phyloP scores from a whole-genome alignment of 1,284 basidiomycete species.

The Abortiporus biennis region DNA sequence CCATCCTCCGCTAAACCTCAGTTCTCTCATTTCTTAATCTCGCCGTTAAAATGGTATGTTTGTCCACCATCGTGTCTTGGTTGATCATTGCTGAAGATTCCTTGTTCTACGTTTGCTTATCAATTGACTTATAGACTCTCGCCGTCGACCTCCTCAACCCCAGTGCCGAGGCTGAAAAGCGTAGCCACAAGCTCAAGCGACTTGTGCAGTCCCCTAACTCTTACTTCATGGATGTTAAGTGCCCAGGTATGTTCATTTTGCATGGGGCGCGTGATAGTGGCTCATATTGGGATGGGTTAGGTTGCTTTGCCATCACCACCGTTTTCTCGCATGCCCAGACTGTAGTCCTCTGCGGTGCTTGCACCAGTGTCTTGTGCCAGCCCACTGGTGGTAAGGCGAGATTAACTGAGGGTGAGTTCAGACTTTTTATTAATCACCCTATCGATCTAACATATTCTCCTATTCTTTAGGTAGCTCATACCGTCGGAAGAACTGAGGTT shows the following conservation, averaged over 20 bases:
- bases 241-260: conserved; percentile 69
- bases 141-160: conserved; percentile 98
- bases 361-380: conserved; percentile 95
- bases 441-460: conserved; percentile 7
- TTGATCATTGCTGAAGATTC: background rate
- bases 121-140: conserved; percentile 69
- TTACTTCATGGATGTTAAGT: conserved; percentile 99
- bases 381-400: conserved; percentile 99
- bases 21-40: conserved; percentile 12
- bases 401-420: conserved; percentile 90
- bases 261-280: background rate
- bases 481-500: conserved; percentile 73
- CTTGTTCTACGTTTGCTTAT: background rate
- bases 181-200: conserved; percentile 98
- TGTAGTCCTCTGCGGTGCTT: conserved; percentile 89
- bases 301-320: conserved; percentile 92
- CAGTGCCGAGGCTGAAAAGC: conserved; percentile 80
- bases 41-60: conserved; percentile 24
- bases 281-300: conserved; percentile 29
- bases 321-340: conserved; percentile 96
- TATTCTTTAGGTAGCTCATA: conserved; percentile 67
- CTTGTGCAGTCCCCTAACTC: conserved; percentile 97
- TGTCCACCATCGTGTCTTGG: background rate
- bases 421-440: background rate
- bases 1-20: conserved; percentile 15